These are phyloP conservation scores for Alternaria brassicicola DNA, from an alignment of 2,329 filamentous ascomycete species.

Conservation along the genomic window DNA sequence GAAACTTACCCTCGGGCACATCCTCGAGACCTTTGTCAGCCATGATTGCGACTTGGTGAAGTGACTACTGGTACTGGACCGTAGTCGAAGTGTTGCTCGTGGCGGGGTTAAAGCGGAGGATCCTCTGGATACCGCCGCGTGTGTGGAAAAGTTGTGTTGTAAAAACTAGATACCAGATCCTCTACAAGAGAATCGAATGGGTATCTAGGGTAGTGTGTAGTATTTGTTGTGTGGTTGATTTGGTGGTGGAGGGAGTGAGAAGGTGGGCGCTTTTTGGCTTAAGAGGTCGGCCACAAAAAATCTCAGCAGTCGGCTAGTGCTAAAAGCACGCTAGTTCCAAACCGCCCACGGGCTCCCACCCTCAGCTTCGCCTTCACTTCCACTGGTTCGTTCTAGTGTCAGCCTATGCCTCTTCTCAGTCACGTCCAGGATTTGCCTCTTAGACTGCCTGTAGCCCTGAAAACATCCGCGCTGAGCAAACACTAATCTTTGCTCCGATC, in stretches of 20 bases:
- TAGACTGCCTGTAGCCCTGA: constrained; percentile 8
- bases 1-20: constrained; percentile 84
- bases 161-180: constrained; percentile 57
- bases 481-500: constrained; percentile 8
- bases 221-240: constrained; percentile 32
- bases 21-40: constrained; percentile 99
- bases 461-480: constrained; percentile 10
- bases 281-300: constrained; percentile 21
- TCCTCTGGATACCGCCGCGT: constrained; percentile 51
- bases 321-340: constrained; percentile 15
- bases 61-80: constrained; percentile 72
- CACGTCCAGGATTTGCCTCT: constrained; percentile 9
- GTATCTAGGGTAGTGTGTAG: constrained; percentile 49
- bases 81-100: constrained; percentile 47
- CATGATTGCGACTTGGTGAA: constrained; percentile 81
- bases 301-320: constrained; percentile 22
- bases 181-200: constrained; percentile 53
- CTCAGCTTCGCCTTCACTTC: constrained; percentile 19
- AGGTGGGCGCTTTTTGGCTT: constrained; percentile 23
- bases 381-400: constrained; percentile 4
- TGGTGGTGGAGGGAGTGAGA: constrained; percentile 36
- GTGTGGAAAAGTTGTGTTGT: constrained; percentile 32
- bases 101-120: constrained; percentile 51
- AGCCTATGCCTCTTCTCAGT: constrained; percentile 18
- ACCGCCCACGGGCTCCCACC: constrained; percentile 4